Evolutionary conservation across 768 basidiomycete species (phyloP), one percentile per base, ranked within the genome.

Genomic region (Trametes meyenii): DNA sequence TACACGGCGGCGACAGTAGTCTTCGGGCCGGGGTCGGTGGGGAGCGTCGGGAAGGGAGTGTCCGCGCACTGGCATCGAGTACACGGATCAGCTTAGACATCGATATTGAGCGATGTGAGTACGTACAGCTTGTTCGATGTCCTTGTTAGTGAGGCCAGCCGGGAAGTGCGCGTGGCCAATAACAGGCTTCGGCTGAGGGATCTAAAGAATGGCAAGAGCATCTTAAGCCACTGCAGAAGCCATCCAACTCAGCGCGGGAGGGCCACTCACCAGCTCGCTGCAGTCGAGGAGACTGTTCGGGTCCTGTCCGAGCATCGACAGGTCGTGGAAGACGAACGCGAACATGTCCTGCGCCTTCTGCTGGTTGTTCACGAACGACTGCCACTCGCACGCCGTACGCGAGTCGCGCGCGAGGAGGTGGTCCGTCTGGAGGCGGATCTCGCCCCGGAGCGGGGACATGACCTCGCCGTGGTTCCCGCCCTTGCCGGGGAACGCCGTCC

Each of bases 371-470:
- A 54, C 65, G 57, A 71, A 68, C 21, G 60, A 66, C 64, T 75
- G 74, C 74, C 74, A 75, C 43, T 66, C 55, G 67, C 74, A 75
- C 35, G 73, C 71, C 17, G 74, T 74, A 42, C 71, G 68, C 48
- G 62, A 57, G 62, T 74, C 74, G 62, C 73, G 73, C 39, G 73
- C 72, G 29, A 75, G 55, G 29, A 42, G 46, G 10, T 54, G 62
- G 66, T 75, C 73, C 38, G 73, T 73, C 59, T 73, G 65, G 36
- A 75, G 72, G 48, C 74, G 74, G 60, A 75, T 69, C 62, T 73
- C 73, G 21, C 73, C 74, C 43, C 5, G 35, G 29, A 75, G 66
- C 6, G 73, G 70, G 26, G 73, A 71, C 58, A 59, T 35, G 40
- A 58, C 69, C 58, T 74, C 73, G 48, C 73, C 72, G 54, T 58